Evolutionary conservation across 1,139 yeast species (phyloP), one percentile per base, ranked within the genome.

Genomic region (Sugiyamaella japonica): DNA sequence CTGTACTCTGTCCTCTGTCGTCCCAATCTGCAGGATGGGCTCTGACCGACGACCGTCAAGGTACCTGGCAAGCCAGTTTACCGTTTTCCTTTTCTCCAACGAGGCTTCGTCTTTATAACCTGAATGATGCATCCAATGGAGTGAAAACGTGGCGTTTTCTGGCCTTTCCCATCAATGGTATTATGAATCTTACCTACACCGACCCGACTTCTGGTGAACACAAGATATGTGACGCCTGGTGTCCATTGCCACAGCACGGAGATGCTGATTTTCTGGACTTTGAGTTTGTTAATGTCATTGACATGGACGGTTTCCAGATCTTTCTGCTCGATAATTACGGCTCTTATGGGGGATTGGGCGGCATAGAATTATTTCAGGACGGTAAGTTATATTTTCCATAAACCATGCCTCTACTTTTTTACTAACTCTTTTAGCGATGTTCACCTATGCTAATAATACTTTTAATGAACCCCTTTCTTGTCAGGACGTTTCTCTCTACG

Each of bases 161-260:
- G 50, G 83, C 97, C 0, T 75, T 80, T 55, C 98, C 98, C 1
- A 80, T 89, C 44, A 81, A 85, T 62, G 91, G 98, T 62, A 91
- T 91, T 59, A 87, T 93, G 96, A 93, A 93, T 67, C 72, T 93
- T 61, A 84, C 96, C 0, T 93, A 89, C 66, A 74, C 86, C 36
- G 95, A 91, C 66, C 95, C 96, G 2, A 62, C 69, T 1, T 78
- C 89, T 1, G 83, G 86, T 50, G 73, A 71, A 60, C 45, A 48
- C 10, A 58, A 85, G 54, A 57, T 61, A 56, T 93, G 99, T 75
- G 97, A 90, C 69, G 95, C 97, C 0, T 86, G 82, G 79, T 93
- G 99, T 70, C 95, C 97, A 0, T 66, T 77, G 70, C 62, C 74
- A 62, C 50, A 73, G 73, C 43, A 72, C 69, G 61, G 82, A 76